phyloP scores from a whole-genome alignment of 805 yeast species.

The Wickerhamiella brachini region DNA sequence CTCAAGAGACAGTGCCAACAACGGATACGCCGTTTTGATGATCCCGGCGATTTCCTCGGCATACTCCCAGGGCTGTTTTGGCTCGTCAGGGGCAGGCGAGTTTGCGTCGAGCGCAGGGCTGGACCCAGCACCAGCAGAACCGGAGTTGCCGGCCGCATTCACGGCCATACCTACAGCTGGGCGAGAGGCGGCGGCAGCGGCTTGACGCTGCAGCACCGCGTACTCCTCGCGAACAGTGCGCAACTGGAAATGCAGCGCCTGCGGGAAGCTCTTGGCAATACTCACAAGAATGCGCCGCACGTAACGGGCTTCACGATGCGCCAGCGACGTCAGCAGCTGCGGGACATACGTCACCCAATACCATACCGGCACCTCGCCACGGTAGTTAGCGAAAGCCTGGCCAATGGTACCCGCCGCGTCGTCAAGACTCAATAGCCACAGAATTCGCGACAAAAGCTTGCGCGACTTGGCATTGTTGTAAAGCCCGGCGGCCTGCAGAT shows the following conservation, averaged over 20 bases:
- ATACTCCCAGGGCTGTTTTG: slow-evolving; percentile 84
- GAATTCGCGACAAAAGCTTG: slow-evolving; percentile 69
- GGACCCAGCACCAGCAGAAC: neutral
- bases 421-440: slow-evolving; percentile 89
- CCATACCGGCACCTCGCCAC: slow-evolving; percentile 98
- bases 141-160: neutral
- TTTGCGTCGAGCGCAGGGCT: neutral
- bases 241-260: slow-evolving; percentile 89
- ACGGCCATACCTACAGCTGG: neutral
- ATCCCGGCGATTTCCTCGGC: slow-evolving; percentile 89
- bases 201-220: slow-evolving; percentile 72
- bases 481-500: slow-evolving; percentile 92
- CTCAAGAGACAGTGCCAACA: slow-evolving; percentile 82
- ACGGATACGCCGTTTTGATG: slow-evolving; percentile 89
- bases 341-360: slow-evolving; percentile 97
- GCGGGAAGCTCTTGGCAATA: slow-evolving; percentile 94
- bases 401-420: slow-evolving; percentile 70
- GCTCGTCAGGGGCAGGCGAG: slow-evolving; percentile 15
- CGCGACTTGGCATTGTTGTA: slow-evolving; percentile 89
- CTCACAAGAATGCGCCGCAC: slow-evolving; percentile 79
- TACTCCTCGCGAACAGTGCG: slow-evolving; percentile 92
- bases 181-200: slow-evolving; percentile 14
- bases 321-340: slow-evolving; percentile 74
- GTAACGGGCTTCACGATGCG: slow-evolving; percentile 80
- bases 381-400: slow-evolving; percentile 77